These are phyloP conservation scores for Aspergillus quadrilineatus DNA, from an alignment of 2,329 filamentous ascomycete genomes.

Conservation along the genomic window DNA sequence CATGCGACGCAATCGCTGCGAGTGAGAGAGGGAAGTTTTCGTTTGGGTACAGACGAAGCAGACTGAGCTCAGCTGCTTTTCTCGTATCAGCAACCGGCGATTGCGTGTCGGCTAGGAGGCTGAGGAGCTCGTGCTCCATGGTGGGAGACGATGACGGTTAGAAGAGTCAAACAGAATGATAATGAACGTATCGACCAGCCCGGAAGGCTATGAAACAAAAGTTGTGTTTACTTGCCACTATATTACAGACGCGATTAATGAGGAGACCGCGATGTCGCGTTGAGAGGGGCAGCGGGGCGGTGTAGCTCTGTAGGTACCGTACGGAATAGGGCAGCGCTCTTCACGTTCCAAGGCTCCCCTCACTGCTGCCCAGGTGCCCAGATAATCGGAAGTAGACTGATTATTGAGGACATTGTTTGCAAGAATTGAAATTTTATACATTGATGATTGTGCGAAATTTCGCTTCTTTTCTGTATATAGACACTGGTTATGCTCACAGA, in stretches of 20 bases:
- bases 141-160: conserved; percentile 17
- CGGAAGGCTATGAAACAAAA: background rate
- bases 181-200: background rate
- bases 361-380: background rate
- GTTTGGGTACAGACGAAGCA: conserved; percentile 67
- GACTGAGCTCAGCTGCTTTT: conserved; percentile 81
- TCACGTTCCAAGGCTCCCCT: background rate
- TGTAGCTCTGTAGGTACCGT: background rate
- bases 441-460: too few relatives aligned
- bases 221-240: background rate
- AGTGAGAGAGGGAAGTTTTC: conserved; percentile 76
- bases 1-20: conserved; percentile 75
- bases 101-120: conserved; percentile 84
- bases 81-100: conserved; percentile 71
- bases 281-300: conserved; percentile 8
- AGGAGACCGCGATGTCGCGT: conserved; percentile 18
- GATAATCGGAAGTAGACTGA: too few relatives aligned
- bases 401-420: too few relatives aligned
- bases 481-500: too few relatives aligned
- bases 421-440: too few relatives aligned
- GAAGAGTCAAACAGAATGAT: background rate
- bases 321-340: background rate
- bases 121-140: conserved; percentile 92
- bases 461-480: too few relatives aligned
- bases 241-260: background rate